Evolutionary conservation across 148 eudicot species (phyloP), one percentile per base, ranked within the genome.

Genomic region (Persicaria tinctoria): DNA sequence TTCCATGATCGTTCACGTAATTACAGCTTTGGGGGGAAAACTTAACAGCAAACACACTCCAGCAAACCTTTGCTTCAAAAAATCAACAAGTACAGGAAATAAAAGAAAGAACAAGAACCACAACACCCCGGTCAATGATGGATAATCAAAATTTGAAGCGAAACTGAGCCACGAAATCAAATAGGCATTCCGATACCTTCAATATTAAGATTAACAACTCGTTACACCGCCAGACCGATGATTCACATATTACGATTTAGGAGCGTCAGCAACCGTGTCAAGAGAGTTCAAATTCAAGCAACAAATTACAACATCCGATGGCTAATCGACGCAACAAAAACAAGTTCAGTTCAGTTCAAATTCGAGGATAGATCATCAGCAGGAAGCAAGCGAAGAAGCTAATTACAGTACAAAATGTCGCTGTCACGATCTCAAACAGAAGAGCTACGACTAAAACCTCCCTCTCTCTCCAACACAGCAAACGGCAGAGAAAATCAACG

Each of bases 251-350:
- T 41, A 66, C 47, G 18, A 66, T 38, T 66, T 41, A 66, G 18
- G 18, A 66, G 48, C 48, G 44, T 13, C 0, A 66, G 48, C 70
- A 66, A 41, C 47, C 70, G 18, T 44, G 14, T 66, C 3, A 32
- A 32, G 70, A 66, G 6, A 66, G 8, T 14, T 66, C 3, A 66
- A 66, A 47, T 11, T 66, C 48, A 66, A 44, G 44, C 70, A 66
- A 66, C 70, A 66, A 41, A 66, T 44, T 5, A 38, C 70, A 10
- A 66, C 17, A 66, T 66, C 47, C 48, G 12, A 38, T 14, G 18
- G 70, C 70, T 41, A 66, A 66, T 66, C 48, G 70, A 66, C n/a
- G 44, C 47, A 66, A 13, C 18, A 66, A 13, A 63, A 27, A 50
- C 53, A 50, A 50, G 3, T 9, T 50, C 3, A 9, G 3, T 9